Evolutionary conservation across 768 basidiomycete species (phyloP).

Genomic region (Hemileccinum rubropunctum): DNA sequence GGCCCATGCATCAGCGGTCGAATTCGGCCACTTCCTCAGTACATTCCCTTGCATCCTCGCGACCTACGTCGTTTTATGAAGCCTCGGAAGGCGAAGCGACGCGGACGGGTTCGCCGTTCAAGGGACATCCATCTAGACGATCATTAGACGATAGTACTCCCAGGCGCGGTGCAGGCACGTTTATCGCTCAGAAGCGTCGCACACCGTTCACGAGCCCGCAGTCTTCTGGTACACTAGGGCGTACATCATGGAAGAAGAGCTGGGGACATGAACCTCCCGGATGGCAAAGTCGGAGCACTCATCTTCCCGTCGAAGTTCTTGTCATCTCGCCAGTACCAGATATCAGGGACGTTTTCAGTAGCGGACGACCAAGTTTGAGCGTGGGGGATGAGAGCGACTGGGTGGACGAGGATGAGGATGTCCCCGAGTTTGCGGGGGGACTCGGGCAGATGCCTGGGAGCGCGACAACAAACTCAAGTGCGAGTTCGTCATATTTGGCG

Average conservation of each 20-base stretch:
- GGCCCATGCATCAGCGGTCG: slow-evolving; percentile 62
- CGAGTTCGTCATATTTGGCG: slow-evolving; percentile 23
- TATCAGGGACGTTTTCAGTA: slow-evolving; percentile 77
- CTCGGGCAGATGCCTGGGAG: slow-evolving; percentile 55
- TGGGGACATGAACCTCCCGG: slow-evolving; percentile 88
- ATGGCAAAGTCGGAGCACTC: slow-evolving; percentile 66
- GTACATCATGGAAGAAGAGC: slow-evolving; percentile 84
- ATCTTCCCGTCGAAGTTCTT: slow-evolving; percentile 74
- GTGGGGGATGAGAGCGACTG: slow-evolving; percentile 81
- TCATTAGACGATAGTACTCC: slow-evolving; percentile 47
- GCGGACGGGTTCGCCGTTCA: slow-evolving; percentile 66
- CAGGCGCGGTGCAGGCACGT: slow-evolving; percentile 50
- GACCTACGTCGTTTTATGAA: slow-evolving; percentile 78
- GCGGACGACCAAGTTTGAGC: slow-evolving; percentile 52
- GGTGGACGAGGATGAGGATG: slow-evolving; percentile 86
- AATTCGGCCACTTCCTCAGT: slow-evolving; percentile 77
- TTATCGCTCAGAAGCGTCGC: slow-evolving; percentile 78
- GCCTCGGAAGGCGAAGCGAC: slow-evolving; percentile 64
- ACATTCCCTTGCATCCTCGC: slow-evolving; percentile 72
- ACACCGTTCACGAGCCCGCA: slow-evolving; percentile 68
- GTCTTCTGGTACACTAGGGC: slow-evolving; percentile 46
- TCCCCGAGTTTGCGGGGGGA: slow-evolving; percentile 69
- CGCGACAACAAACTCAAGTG: slow-evolving; percentile 24
- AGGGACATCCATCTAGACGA: slow-evolving; percentile 42
- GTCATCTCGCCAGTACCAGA: slow-evolving; percentile 54